These are phyloP conservation scores for Esteya vermicola DNA, from an alignment of 2,329 filamentous ascomycete species.

Conservation along the genomic window DNA sequence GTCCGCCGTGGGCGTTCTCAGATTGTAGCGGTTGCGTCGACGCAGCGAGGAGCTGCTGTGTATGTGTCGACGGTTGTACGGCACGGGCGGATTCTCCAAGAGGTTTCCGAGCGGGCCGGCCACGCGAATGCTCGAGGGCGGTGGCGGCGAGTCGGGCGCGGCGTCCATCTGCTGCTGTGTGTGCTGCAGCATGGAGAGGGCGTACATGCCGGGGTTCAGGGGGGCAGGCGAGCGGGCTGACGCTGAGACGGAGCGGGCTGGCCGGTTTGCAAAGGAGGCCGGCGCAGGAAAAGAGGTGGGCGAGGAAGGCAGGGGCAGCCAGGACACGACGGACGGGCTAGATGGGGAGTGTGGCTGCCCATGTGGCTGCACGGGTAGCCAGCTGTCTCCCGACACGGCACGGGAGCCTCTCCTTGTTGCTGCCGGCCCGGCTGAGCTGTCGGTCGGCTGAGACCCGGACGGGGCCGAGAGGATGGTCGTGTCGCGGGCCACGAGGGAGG, in stretches of 20 bases:
- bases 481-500: neutral
- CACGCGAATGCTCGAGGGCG: conserved; percentile 5
- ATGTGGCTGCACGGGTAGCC: too few relatives aligned
- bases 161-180: conserved; percentile 52
- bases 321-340: too few relatives aligned
- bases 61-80: neutral
- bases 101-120: conserved; percentile 3
- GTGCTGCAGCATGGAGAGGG: conserved; percentile 48
- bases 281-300: neutral
- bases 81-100: neutral
- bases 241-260: neutral
- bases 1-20: too few relatives aligned
- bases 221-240: conserved; percentile 14
- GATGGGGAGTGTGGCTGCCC: too few relatives aligned
- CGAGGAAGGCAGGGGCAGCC: too few relatives aligned
- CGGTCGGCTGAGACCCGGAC: too few relatives aligned
- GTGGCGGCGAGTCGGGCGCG: conserved; percentile 27
- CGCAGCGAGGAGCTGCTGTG: neutral
- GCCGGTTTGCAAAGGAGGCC: neutral
- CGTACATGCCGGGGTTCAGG: conserved; percentile 26
- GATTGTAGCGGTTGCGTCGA: neutral
- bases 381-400: too few relatives aligned
- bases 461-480: neutral
- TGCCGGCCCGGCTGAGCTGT: too few relatives aligned
- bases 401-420: too few relatives aligned